phyloP scores from a whole-genome alignment of 2,329 filamentous ascomycete species.

The Leptoxyphium fumago region DNA sequence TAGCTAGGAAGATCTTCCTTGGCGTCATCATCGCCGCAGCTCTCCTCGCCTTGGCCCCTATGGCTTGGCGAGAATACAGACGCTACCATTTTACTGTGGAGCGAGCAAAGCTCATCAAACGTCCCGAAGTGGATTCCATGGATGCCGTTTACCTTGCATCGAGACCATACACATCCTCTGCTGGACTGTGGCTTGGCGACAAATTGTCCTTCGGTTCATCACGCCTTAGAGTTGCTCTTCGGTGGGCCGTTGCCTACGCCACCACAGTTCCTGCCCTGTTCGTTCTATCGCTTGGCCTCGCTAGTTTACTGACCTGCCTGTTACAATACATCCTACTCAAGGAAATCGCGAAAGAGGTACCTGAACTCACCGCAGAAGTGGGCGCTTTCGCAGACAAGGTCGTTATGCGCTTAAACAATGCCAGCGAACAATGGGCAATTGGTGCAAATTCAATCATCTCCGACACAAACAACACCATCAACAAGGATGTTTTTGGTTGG shows the following conservation, averaged over 20 bases:
- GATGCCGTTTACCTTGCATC: constrained; percentile 82
- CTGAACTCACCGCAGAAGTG: constrained; percentile 58
- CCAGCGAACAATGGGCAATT: constrained; percentile 61
- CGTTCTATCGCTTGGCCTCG: constrained; percentile 65
- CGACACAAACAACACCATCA: constrained; percentile 55
- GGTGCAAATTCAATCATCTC: constrained; percentile 61
- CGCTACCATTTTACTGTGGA: constrained; percentile 61
- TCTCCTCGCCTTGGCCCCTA: constrained; percentile 57
- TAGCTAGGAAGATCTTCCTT: constrained; percentile 61
- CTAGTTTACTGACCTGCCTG: constrained; percentile 67
- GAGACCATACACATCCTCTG: constrained; percentile 57
- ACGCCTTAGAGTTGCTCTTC: constrained; percentile 54
- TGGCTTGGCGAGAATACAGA: constrained; percentile 67
- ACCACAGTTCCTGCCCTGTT: constrained; percentile 77
- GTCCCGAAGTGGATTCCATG: constrained; percentile 59
- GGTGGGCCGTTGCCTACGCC: constrained; percentile 79
- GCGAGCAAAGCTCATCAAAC: constrained; percentile 50
- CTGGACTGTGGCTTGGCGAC: constrained; percentile 56
- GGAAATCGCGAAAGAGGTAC: constrained; percentile 59
- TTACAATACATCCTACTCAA: constrained; percentile 70
- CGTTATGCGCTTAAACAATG: constrained; percentile 53
- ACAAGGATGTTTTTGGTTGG: constrained; percentile 72
- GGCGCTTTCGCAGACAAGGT: constrained; percentile 68
- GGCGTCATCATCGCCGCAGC: constrained; percentile 59
- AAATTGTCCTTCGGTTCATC: constrained; percentile 40